These are phyloP conservation scores for Meyerozyma athensensis DNA, from an alignment of 1,139 yeast genomes.

Conservation along the genomic window DNA sequence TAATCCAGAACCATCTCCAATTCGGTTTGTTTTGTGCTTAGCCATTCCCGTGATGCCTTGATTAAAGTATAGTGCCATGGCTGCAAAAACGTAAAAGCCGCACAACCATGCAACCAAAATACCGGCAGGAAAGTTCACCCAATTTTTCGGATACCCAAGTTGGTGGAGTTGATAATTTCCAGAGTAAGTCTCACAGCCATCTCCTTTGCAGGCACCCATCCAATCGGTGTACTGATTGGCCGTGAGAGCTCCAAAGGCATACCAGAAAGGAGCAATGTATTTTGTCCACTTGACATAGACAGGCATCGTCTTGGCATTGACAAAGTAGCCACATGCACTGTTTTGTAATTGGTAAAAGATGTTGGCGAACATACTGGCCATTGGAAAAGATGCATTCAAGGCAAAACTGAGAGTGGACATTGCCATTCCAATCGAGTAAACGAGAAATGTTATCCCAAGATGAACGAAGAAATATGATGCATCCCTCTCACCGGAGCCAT, in stretches of 20 bases:
- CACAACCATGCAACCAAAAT: conserved; percentile 17
- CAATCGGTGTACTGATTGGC: conserved; percentile 20
- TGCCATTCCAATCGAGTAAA: conserved; percentile 18
- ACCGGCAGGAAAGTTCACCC: conserved; percentile 20
- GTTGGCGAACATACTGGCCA: conserved; percentile 16
- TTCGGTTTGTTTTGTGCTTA: conserved; percentile 15
- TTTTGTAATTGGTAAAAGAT: conserved; percentile 22
- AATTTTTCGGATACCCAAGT: conserved; percentile 19
- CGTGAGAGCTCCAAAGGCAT: conserved; percentile 21
- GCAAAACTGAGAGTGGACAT: conserved; percentile 20
- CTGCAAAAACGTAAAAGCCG: conserved; percentile 15
- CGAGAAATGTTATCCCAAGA: conserved; percentile 15
- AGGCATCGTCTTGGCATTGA: conserved; percentile 22
- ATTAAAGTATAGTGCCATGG: conserved; percentile 13
- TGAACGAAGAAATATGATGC: conserved; percentile 16
- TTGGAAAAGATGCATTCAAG: conserved; percentile 15
- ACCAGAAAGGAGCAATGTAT: conserved; percentile 23
- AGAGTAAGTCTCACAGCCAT: conserved; percentile 14
- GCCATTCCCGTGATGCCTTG: conserved; percentile 19
- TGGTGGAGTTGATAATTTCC: conserved; percentile 18
- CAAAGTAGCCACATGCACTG: conserved; percentile 24
- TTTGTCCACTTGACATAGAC: conserved; percentile 24
- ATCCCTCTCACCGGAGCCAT: conserved; percentile 7
- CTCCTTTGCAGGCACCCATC: conserved; percentile 18
- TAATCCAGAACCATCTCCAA: too few species aligned